Base-by-base conservation (phyloP, 2,329 filamentous ascomycete species). In the Colletotrichum cuscutae region DNA sequence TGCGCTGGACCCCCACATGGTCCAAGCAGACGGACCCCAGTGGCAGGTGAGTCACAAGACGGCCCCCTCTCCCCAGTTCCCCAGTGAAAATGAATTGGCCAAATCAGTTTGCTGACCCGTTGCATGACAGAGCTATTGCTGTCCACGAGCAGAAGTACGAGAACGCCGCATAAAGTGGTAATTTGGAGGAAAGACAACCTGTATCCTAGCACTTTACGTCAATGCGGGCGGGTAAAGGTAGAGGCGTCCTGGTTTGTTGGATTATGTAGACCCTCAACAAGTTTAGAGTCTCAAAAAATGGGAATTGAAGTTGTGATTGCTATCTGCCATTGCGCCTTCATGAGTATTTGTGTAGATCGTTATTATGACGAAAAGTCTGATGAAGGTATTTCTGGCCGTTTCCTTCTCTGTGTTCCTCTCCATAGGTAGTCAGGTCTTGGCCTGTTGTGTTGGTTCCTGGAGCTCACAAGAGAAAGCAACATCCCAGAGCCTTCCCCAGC, bases 1-100 rank as follows among this genome's bases (percentile, higher is more conserved):
- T 94, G 94, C 90, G 97, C 80, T 99, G 97, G 97, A 95, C 94
- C 70, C 97, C 97, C 32, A 99, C 94, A 49, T 99, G 97, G 97
- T 97, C 94, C 69, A 94, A 98, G 83, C 95, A 98, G 89, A 94
- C 91, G 30, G 97, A 99, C 83, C 97, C 97, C 74, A 97, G 94
- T 84, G 97, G 97, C 87, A 91, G 95, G 93, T 95, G 83, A 84
- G 85, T 83, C 71, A 65, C 60, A 70, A 49, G 68, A 26, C 37
- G n/a, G 15, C 32, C 32, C 11, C 42, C 19, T 22, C 42, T 49
- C 42, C 42, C 19, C 42, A n/a, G 19, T 12, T 63, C 35, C 15
- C 60, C 49, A 64, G 13, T 13, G 52, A 61, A 49, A 62, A 37
- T 9, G 59, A 7, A 37, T 15, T 49, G 35, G n/a, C 54, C 56